Percentiles rank a stretch among this genome's conserved stretches.
Evolutionary conservation across 768 basidiomycete species (phyloP).

Genomic region (Phaffia tasmanica): DNA sequence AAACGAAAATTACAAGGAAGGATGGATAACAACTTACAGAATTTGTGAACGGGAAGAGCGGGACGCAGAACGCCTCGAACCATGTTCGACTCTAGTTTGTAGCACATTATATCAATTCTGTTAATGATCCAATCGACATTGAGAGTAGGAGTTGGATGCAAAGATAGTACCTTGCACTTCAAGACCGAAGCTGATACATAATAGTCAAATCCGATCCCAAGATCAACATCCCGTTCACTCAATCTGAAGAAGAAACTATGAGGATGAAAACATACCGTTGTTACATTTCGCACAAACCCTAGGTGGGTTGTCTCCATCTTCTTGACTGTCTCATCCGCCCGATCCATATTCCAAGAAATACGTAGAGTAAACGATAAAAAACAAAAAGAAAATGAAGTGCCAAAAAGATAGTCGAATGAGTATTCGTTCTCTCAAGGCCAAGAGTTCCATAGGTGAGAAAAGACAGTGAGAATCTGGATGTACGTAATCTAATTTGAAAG

Average conservation of each 20-base stretch:
- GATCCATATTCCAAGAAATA: no score
- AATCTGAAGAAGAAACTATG: background rate
- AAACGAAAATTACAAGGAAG: background rate
- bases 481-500: no score
- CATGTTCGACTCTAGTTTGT: slow-evolving; percentile 9
- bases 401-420: no score
- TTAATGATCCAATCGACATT: background rate
- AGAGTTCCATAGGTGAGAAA: no score
- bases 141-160: background rate
- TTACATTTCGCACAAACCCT: slow-evolving; percentile 17
- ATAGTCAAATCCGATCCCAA: background rate
- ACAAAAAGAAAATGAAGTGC: no score
- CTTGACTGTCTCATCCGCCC: background rate
- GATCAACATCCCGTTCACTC: background rate
- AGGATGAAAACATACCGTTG: slow-evolving; percentile 9
- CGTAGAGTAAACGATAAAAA: no score
- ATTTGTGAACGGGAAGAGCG: slow-evolving; percentile 18
- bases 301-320: slow-evolving; percentile 20
- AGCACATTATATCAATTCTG: background rate
- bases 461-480: no score
- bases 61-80: slow-evolving; percentile 21
- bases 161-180: slow-evolving; percentile 6
- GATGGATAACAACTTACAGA: background rate
- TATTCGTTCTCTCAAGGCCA: no score
- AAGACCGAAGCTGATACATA: slow-evolving; percentile 1